These are phyloP conservation scores for Terfezia claveryi DNA, from an alignment of 495 filamentous ascomycete genomes.

Conservation along the genomic window DNA sequence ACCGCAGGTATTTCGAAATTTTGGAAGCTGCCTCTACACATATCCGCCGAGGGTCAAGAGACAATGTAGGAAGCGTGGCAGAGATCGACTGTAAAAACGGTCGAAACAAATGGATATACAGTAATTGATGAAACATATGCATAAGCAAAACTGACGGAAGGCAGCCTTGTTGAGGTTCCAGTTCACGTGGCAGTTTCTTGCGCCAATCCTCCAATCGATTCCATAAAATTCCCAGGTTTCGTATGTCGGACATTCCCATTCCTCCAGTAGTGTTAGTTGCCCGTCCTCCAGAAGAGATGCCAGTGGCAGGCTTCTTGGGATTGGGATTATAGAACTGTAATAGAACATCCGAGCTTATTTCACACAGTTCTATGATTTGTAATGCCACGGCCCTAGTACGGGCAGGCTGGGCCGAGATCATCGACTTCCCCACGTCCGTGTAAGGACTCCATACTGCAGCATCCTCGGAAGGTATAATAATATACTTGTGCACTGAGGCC, in stretches of 20 bases:
- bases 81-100: conserved; percentile 85
- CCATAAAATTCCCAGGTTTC: conserved; percentile 80
- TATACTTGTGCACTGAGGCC: conserved; percentile 66
- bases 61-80: conserved; percentile 54
- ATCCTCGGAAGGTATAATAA: conserved; percentile 81
- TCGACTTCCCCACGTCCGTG: conserved; percentile 52
- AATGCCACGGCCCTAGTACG: conserved; percentile 62
- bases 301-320: conserved; percentile 22
- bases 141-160: conserved; percentile 75
- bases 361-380: conserved; percentile 63
- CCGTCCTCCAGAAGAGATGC: conserved; percentile 26
- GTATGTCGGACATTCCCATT: conserved; percentile 39
- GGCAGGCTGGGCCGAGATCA: conserved; percentile 38
- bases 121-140: conserved; percentile 96
- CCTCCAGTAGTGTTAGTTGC: background rate
- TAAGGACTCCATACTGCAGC: conserved; percentile 71
- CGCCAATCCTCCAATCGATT: conserved; percentile 81
- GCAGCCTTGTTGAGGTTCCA: conserved; percentile 75
- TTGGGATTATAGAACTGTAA: conserved; percentile 75
- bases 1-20: conserved; percentile 74
- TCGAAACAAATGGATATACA: conserved; percentile 91
- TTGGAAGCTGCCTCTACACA: conserved; percentile 72
- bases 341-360: conserved; percentile 82
- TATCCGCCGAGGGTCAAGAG: conserved; percentile 71
- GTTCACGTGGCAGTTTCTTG: conserved; percentile 60